phyloP scores from a whole-genome alignment of 2,329 filamentous ascomycete genomes.

The Sordariomycetes sp. region DNA sequence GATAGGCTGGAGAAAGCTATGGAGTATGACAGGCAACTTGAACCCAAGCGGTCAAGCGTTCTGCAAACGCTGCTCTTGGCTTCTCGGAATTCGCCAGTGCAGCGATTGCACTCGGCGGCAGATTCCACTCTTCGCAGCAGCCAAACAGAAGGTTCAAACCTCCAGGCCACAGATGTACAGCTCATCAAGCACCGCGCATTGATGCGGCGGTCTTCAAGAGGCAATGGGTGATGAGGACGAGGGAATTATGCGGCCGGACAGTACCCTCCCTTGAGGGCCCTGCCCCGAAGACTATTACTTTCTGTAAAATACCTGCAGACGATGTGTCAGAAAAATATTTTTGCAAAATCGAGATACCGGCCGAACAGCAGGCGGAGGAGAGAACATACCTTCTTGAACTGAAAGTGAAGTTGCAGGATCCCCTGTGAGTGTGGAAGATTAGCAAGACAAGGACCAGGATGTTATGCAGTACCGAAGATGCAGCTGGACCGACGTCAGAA shows the following conservation, averaged over 20 bases:
- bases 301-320: constrained; percentile 43
- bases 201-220: no score
- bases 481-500: no score
- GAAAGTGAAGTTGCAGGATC: constrained; percentile 92
- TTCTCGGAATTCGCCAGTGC: no score
- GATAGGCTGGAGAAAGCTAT: not conserved
- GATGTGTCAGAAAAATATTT: constrained; percentile 17
- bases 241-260: no score
- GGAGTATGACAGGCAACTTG: constrained; percentile 1
- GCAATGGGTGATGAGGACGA: no score
- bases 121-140: no score
- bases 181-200: no score
- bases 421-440: constrained; percentile 45
- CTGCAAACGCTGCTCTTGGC: not conserved
- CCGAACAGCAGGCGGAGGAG: not conserved
- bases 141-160: no score
- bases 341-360: no score
- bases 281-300: constrained; percentile 26
- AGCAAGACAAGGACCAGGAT: constrained; percentile 9
- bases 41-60: not conserved
- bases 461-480: no score
- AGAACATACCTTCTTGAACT: constrained; percentile 82
- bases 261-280: not conserved
- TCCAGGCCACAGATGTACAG: no score
- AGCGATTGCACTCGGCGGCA: no score